Base-by-base conservation (phyloP, 495 filamentous ascomycete genomes). In the Friedmanniomyces endolithicus region DNA sequence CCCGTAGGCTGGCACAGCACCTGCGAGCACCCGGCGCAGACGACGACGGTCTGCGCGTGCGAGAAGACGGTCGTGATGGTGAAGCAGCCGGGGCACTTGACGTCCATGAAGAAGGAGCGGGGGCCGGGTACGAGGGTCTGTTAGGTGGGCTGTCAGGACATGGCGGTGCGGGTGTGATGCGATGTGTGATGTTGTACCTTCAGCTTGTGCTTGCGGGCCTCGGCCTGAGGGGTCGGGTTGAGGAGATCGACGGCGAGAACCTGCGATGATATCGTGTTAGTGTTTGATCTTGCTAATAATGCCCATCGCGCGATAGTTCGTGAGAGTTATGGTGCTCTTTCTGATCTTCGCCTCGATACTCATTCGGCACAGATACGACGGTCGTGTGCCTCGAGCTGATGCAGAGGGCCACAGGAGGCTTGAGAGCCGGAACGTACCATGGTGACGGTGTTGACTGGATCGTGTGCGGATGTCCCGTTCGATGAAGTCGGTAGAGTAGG, bases 51-150 rank as follows among this genome's bases (percentile, higher is more conserved):
- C 79, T 98, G 92, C 71, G 92, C 92, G 80, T 98, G 92, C 56
- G 90, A 96, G 86, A 95, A 98, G 73, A 98, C 92, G 72, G 90
- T 96, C 69, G 92, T 98, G 82, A 98, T 98, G 67, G 88, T 95
- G 85, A 98, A 98, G 85, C 92, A 98, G 68, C 92, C 92, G 69
- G 90, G 92, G 84, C 92, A 98, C 81, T 96, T 98, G 76, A 98
- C 92, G 67, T 98, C 92, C 92, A 98, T 98, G 83, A 98, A 98
- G 84, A 97, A 98, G 64, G 89, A 95, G 66, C 92, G 87, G 60
- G 92, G 92, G 56, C 81, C 83, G 65, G 92, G 92, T 68, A 98
- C 92, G 67, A 98, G 84, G 53, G 79, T 86, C 92, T 96, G 54
- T 9, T 43, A 16, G 33, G 22, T 16, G 11, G 43, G 16, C 53